Base-by-base conservation (phyloP, 2,329 filamentous ascomycete genomes). In the Cercospora brassicicola region DNA sequence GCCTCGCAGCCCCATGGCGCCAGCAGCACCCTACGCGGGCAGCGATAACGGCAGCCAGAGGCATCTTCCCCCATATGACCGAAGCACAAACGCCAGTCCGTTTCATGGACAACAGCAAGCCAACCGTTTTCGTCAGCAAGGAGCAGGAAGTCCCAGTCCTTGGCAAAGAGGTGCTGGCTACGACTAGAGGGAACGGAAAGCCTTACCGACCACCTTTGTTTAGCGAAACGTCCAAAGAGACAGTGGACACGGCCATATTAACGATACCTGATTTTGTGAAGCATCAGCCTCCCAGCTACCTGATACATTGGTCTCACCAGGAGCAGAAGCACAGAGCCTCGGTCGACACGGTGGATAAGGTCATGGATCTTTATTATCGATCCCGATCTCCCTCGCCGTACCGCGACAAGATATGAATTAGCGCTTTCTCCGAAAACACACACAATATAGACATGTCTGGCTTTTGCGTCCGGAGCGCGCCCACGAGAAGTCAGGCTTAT, bases 131-230 rank as follows among this genome's bases (percentile, higher is more conserved):
- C 75, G 74, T 68, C 68, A 69, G 64, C 71, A 70, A 71, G 69
- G 73, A 84, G 73, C 69, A 74, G 74, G 68, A 75, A 88, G 83
- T 75, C 78, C 84, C 42, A 89, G 86, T 79, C 87, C 87, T 63
- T 90, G 88, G 88, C 87, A 90, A 79, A 80, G 88, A 76, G 88
- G 88, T 53, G 88, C 88, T 33, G 88, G 88, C 55, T 90, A 89
- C 73, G 87, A 89, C 68, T 84, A 86, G 53, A 11, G 13, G 51
- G 8, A 11, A n/a, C 4, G 53, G 8, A 18, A 30, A 57, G 4
- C 23, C 62, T 67, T 61, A 48, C 56, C 68, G 67, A 51, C 68
- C 71, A 59, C 64, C 65, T 23, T 61, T 71, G 42, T 69, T 66
- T 51, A 67, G 66, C 42, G 71, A 62, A 20, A 59, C 51, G 18